Evolutionary conservation across 257 asterid species (phyloP), one percentile per base, ranked within the genome.

Genomic region (Gardenia jasminoides): DNA sequence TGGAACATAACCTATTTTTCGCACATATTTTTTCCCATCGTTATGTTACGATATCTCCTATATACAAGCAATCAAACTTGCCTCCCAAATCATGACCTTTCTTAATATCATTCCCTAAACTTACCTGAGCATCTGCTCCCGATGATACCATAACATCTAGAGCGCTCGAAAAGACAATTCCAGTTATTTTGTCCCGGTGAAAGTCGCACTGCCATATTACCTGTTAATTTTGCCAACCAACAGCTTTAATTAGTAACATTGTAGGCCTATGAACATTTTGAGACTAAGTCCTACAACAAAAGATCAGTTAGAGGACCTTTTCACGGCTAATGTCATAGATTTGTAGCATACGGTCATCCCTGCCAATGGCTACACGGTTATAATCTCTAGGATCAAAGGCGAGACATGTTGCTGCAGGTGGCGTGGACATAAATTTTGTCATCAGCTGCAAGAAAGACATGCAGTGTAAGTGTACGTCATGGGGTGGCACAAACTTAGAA

Each of bases 71-170:
- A 1, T 46, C 50, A 46, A 46, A 46, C 12, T 10, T 46, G 9
- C 50, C 0, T 46, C 0, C 50, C 10, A 46, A 46, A 46, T 46
- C 20, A 50, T 50, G 19, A 12, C 13, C 2, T 50, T 50, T 50
- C 56, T 12, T 12, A 12, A 50, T 50, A 15, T 50, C 56, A 50
- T 2, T 50, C 20, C 5, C 31, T 28, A 20, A 54, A 56, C 52
- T 56, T 80, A 91, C 97, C 95, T 92, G 92, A 76, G 88, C 91
- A 83, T 92, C 95, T 66, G 92, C 91, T 71, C 92, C 90, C 9
- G 93, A 83, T 33, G 97, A 91, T 61, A 89, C 93, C 36, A 93
- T 90, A 62, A 88, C 67, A 78, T 82, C 78, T 58, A 91, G 84
- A 77, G 66, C 85, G 33, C 48, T 86, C 44, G 96, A 92, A 76